Conservation (phyloP, 345 rosid genomes). For the Ceriops tagal region DNA sequence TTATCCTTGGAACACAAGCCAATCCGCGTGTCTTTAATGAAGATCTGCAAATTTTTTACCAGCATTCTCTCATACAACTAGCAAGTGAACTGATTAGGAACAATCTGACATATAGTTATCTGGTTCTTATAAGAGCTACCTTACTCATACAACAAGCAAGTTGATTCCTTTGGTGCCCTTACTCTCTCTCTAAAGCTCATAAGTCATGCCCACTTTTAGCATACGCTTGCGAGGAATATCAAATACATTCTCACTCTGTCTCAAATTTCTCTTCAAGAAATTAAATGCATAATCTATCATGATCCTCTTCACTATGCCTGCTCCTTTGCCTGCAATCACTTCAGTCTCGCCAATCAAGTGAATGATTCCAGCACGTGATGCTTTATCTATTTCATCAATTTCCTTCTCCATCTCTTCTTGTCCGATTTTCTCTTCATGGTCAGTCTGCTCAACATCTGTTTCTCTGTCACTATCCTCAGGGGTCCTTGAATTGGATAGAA, state of each 20-base stretch:
- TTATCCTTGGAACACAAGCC: too few species aligned
- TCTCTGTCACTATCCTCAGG: not conserved
- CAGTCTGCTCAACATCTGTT: not conserved
- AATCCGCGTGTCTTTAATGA: conserved; percentile 8
- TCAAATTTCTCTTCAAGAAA: conserved; percentile 28
- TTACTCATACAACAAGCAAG: not conserved
- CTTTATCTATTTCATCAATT: conserved; percentile 14
- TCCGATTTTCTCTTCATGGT: not conserved
- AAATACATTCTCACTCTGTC: conserved; percentile 40
- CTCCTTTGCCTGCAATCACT: conserved; percentile 40
- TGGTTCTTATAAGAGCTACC: too few species aligned
- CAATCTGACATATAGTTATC: too few species aligned
- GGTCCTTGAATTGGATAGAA: not conserved
- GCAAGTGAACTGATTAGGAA: too few species aligned
- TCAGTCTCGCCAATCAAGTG: conserved; percentile 54
- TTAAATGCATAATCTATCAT: conserved; percentile 40
- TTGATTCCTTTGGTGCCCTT: not conserved
- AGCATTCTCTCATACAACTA: conserved; percentile 23
- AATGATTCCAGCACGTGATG: conserved; percentile 37
- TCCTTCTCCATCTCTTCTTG: conserved; percentile 1
- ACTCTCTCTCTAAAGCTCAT: conserved; percentile 34
- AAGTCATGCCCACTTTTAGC: conserved; percentile 70
- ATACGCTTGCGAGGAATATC: conserved; percentile 52
- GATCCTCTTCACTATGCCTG: conserved; percentile 36
- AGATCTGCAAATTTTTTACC: conserved; percentile 37